These are phyloP conservation scores for Vaccinium vitisidaea DNA, from an alignment of 148 eudicot species.

Conservation along the genomic window DNA sequence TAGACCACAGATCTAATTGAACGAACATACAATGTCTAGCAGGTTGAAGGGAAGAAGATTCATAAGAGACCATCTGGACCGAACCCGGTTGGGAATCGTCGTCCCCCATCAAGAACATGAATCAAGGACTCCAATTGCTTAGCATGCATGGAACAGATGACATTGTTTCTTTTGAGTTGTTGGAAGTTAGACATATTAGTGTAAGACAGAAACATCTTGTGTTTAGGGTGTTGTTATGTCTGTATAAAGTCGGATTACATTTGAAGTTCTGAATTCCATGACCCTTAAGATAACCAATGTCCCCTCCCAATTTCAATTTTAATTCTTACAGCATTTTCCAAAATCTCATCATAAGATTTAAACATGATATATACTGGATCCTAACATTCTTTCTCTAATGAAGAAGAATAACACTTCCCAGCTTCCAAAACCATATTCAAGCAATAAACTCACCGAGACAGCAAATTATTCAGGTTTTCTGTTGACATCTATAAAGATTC, in stretches of 20 bases:
- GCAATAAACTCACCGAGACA: background rate
- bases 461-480: background rate
- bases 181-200: conserved; percentile 16
- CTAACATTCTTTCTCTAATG: background rate
- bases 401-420: background rate
- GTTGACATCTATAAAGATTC: background rate
- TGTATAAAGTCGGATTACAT: conserved; percentile 35
- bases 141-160: conserved; percentile 23
- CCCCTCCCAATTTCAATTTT: background rate
- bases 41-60: conserved; percentile 43
- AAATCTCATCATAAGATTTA: background rate
- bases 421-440: background rate
- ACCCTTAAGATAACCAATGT: background rate
- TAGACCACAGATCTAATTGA: conserved; percentile 3
- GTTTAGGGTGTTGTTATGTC: conserved; percentile 31
- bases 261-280: conserved; percentile 5
- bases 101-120: conserved; percentile 57
- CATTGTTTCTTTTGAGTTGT: conserved; percentile 8
- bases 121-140: conserved; percentile 14
- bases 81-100: conserved; percentile 56
- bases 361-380: background rate
- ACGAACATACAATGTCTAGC: conserved; percentile 21
- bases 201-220: conserved; percentile 12
- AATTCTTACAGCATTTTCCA: background rate
- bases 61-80: conserved; percentile 60